Base-by-base conservation (phyloP, 2,329 filamentous ascomycete species). In the Capronia americana region DNA sequence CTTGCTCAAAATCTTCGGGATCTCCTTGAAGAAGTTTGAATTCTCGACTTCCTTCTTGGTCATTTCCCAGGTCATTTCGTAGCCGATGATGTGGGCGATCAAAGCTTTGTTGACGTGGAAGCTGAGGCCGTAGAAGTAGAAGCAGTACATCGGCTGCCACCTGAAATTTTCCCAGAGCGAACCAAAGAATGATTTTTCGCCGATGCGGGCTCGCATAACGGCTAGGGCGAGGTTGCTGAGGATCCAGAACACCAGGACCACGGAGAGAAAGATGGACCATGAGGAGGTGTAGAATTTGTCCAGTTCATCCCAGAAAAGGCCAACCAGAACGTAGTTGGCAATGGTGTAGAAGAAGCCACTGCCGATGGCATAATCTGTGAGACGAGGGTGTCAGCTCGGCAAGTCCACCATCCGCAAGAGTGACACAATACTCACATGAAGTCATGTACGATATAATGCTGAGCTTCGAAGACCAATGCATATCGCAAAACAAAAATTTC, bases 31-130 rank as follows among this genome's bases (percentile, higher is more conserved):
- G 79, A 95, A 95, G 78, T 92, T 91, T 32, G 90, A 89, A 74
- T 90, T 88, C 56, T 58, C 56, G 57, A 87, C 87, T 80, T 96
- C 92, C 80, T 96, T 96, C 44, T 88, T 86, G 0, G 92, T 96
- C 1, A 91, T 88, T 57, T 91, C 91, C 92, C 92, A 95, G 3
- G 86, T 87, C 89, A 95, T 94, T 79, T 94, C 85, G 75, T 93
- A 88, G 79, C 91, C 88, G 75, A 95, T 91, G 87, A 94, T 92
- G 81, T 95, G 92, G 4, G 88, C 85, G 57, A 95, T 79, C 44
- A 96, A 82, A 1, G 92, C 92, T 76, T 93, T 89, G 44, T 87
- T 91, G 58, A 96, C 86, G 79, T 95, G 92, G 32, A 95, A 85
- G 41, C 50, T 58, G 65, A 69, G 50, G 44, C 92, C 92, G 59